Evolutionary conservation across 2,329 filamentous ascomycete species (phyloP).

Genomic region (Magnaporthiopsis rhizophila): DNA sequence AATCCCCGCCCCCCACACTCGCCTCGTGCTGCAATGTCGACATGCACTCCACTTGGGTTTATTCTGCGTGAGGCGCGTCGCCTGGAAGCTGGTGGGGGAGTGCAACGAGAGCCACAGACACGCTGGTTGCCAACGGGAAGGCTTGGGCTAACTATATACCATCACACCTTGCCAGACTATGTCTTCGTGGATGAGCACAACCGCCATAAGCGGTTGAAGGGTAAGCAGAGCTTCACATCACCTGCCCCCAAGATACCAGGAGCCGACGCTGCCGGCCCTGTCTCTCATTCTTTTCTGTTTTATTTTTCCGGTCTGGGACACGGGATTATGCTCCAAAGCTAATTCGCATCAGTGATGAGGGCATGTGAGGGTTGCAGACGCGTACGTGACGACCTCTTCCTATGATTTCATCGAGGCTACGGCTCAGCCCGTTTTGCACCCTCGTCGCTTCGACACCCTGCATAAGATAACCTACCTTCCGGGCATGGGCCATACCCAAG

Average conservation of each 20-base stretch:
- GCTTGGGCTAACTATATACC: neutral
- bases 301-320: neutral
- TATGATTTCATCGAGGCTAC: too few species aligned
- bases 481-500: neutral
- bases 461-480: neutral
- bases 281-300: slow-evolving; percentile 12
- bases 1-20: neutral
- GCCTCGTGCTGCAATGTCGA: neutral
- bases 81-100: slow-evolving; percentile 6
- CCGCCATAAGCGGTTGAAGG: slow-evolving; percentile 92
- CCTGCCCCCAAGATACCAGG: neutral
- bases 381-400: neutral
- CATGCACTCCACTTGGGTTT: slow-evolving; percentile 9
- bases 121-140: neutral
- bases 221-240: slow-evolving; percentile 36
- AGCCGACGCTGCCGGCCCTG: slow-evolving; percentile 6
- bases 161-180: slow-evolving; percentile 58
- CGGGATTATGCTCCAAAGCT: neutral
- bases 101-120: neutral
- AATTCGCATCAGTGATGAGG: slow-evolving; percentile 70
- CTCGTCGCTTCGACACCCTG: neutral
- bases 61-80: too few species aligned
- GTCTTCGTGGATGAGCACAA: slow-evolving; percentile 99
- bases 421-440: neutral
- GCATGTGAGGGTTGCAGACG: slow-evolving; percentile 48